Conservation (phyloP, 805 yeast genomes). For the Candida krabiensis region DNA sequence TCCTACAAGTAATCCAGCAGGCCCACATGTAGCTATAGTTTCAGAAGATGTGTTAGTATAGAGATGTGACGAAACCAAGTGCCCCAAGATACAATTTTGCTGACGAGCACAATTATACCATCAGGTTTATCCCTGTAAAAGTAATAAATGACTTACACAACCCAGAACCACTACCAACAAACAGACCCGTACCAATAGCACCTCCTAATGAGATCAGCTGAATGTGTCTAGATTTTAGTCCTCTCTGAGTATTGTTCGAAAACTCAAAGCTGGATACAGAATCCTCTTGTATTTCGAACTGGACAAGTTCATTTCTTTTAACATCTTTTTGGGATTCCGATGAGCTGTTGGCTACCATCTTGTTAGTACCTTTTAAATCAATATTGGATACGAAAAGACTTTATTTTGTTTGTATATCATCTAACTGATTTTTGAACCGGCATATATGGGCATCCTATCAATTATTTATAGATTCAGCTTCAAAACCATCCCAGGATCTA, state of each 20-base stretch:
- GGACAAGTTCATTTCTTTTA: neutral
- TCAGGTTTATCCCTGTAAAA: too few relatives aligned
- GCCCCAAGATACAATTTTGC: too few relatives aligned
- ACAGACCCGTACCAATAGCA: constrained; percentile 63
- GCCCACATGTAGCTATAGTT: constrained; percentile 32
- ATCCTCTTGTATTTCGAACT: constrained; percentile 2
- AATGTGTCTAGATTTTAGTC: constrained; percentile 46
- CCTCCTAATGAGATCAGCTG: constrained; percentile 74
- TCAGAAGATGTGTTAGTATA: too few relatives aligned
- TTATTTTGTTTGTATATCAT: too few relatives aligned
- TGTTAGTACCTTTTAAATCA: too few relatives aligned
- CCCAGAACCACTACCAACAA: constrained; percentile 46
- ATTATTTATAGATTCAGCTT: too few relatives aligned
- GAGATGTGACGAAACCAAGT: too few relatives aligned
- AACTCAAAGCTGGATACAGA: neutral
- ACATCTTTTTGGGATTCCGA: neutral
- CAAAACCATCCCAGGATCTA: too few relatives aligned
- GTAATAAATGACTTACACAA: neutral
- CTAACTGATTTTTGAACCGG: too few relatives aligned
- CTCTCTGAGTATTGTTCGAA: constrained; percentile 33
- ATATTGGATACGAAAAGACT: too few relatives aligned
- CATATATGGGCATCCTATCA: too few relatives aligned
- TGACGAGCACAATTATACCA: neutral
- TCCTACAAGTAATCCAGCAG: constrained; percentile 53
- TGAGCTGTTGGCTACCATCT: constrained; percentile 2